Evolutionary conservation across 2,329 filamentous ascomycete genomes (phyloP).

Genomic region (Cercospora brassicicola): DNA sequence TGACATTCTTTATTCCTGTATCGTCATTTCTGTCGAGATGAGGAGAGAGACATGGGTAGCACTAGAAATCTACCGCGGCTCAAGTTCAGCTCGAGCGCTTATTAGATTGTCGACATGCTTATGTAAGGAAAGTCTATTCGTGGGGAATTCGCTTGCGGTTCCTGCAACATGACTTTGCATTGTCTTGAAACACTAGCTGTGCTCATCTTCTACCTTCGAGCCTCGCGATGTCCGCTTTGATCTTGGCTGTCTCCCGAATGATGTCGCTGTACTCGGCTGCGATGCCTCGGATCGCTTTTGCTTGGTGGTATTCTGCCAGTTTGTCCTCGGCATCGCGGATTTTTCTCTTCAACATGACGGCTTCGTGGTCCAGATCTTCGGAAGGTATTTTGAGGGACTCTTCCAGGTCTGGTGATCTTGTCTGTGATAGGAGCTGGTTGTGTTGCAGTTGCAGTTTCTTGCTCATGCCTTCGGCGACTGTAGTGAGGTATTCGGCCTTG

Average conservation of each 20-base stretch:
- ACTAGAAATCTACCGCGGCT: conserved; percentile 9
- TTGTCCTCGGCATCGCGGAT: conserved; percentile 38
- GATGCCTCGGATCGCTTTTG: conserved; percentile 43
- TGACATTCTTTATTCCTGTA: conserved; percentile 7
- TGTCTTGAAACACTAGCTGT: not conserved
- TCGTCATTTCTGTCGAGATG: not conserved
- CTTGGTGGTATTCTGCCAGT: conserved; percentile 42
- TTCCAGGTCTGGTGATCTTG: conserved; percentile 31
- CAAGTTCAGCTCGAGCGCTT: not conserved
- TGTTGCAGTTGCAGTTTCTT: conserved; percentile 42
- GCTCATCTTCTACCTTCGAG: conserved; percentile 25
- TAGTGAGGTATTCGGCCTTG: conserved; percentile 46
- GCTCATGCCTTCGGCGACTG: conserved; percentile 45
- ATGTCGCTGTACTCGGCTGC: conserved; percentile 43
- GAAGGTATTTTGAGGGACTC: conserved; percentile 38
- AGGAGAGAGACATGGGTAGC: not conserved
- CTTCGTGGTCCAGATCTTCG: conserved; percentile 36
- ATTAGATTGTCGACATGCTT: not conserved
- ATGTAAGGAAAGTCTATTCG: conserved; percentile 1
- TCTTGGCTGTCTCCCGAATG: conserved; percentile 28
- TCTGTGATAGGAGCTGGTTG: conserved; percentile 30
- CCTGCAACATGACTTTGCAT: not conserved
- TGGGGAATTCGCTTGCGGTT: not conserved
- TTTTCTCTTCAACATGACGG: conserved; percentile 36
- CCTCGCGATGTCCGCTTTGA: conserved; percentile 40